Base-by-base conservation (phyloP, 1,284 basidiomycete genomes). In the Exsudoporus floridanus region DNA sequence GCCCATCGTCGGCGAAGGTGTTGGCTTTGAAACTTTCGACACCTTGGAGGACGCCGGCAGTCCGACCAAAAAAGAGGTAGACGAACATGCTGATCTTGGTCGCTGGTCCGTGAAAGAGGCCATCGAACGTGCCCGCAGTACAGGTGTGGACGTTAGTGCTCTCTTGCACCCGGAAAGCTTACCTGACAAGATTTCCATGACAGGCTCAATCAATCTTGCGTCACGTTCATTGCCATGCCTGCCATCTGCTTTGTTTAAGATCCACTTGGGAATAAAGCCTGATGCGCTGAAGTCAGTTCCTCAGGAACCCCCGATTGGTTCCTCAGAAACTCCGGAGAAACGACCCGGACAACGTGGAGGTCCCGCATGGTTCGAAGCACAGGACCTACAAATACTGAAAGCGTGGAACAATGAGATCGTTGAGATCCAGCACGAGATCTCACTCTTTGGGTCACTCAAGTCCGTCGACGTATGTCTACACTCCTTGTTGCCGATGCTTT, bases 401-500 rank as follows among this genome's bases (percentile, higher is more conserved):
- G 84, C 83, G 18, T 84, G 84, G 78, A 87, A 82, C 59, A 92
- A 92, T 60, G 83, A 86, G 28, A 90, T 92, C 31, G 59, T 78
- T 13, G 86, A 88, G 63, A 77, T 92, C 30, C 89, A 90, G 60
- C 83, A 83, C 23, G 90, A 92, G 63, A 83, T 92, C 28, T 86
- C 86, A 0, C 75, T 91, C 53, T 92, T 92, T 64, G 89, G 90
- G 4, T 88, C 86, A 3, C 72, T 92, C 46, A 90, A 90, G 69
- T 78, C 75, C 4, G 61, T 92, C 31, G 90, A 92, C 69, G 88
- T 90, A 71, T 54, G 81, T 73, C 41, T 30, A 9, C 16, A 46
- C 42, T 55, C 18, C 34, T 46, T 30, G 31, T 27, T 41, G 21
- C 44, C 25, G 5, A 21, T 8, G 37, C 34, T 19, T 23, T 44